These are phyloP conservation scores for Penicillium lividum DNA, from an alignment of 495 filamentous ascomycete species.

Conservation along the genomic window DNA sequence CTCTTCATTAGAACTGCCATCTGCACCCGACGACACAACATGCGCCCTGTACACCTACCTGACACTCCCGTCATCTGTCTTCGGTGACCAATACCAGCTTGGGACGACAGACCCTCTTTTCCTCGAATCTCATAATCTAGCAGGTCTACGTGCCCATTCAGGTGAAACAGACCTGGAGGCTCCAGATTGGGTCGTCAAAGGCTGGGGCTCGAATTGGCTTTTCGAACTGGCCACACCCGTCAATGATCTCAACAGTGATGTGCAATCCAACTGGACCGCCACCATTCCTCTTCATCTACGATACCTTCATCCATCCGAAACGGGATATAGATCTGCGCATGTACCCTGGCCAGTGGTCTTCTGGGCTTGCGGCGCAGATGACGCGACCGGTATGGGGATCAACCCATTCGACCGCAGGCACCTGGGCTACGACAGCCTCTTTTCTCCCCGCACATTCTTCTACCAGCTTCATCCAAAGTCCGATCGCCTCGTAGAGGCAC, in stretches of 20 bases:
- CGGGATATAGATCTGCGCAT: constrained; percentile 45
- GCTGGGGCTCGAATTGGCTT: constrained; percentile 82
- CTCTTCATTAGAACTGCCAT: constrained; percentile 32
- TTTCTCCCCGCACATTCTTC: constrained; percentile 78
- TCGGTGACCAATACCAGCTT: constrained; percentile 86
- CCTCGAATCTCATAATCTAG: constrained; percentile 73
- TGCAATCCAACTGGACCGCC: constrained; percentile 58
- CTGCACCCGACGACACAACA: constrained; percentile 35
- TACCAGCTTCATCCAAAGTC: constrained; percentile 73
- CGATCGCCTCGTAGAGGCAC: constrained; percentile 52
- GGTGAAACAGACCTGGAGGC: constrained; percentile 92
- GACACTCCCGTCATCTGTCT: constrained; percentile 80
- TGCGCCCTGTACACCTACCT: constrained; percentile 83
- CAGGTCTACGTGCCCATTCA: constrained; percentile 63
- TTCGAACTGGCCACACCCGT: constrained; percentile 65
- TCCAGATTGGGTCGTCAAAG: constrained; percentile 72
- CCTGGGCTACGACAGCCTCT: constrained; percentile 85
- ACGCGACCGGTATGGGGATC: constrained; percentile 65
- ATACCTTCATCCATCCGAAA: constrained; percentile 64
- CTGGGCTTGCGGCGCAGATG: constrained; percentile 84
- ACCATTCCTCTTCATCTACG: constrained; percentile 86
- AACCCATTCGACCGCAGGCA: constrained; percentile 86
- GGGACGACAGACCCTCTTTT: constrained; percentile 64
- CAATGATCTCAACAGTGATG: not conserved
- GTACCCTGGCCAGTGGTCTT: constrained; percentile 82